Base-by-base conservation (phyloP, 2,329 filamentous ascomycete genomes). In the Scedosporium boydii region DNA sequence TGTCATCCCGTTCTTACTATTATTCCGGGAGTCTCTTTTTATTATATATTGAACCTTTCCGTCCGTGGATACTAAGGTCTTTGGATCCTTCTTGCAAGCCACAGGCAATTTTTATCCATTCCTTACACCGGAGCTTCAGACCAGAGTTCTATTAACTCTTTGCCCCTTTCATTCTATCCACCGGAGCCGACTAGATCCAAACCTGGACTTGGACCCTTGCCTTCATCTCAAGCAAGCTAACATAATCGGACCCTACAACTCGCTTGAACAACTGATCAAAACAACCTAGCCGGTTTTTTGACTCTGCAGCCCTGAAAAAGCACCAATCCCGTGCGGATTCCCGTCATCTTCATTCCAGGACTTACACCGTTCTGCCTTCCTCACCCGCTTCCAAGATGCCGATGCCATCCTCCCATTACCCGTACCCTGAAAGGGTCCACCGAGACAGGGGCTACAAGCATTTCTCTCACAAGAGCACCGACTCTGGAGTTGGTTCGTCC, bases 401-500 rank as follows among this genome's bases (percentile, higher is more conserved):
- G 23, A 23, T 23, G 18, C 29, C 29, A 34, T 23, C 18, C 12
- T 18, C 51, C 12, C 51, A 55, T 21, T 55, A 55, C 21, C 21
- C 48, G 4, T 55, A 55, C 51, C 51, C 51, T 5, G 51, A 55
- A 27, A 55, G 51, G 23, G 23, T 14, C 51, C 51, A 23, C 16
- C 51, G 51, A 18, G 51, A 55, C 18, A 44, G 51, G 60, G 18
- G 60, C 34, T 56, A 56, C 60, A 57, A 53, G 44, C 66, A 67
- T 63, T 64, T 65, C 27, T 64, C 61, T 12, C 63, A 63, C 56
- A 64, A 67, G 63, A 59, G 65, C 41, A 66, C 63, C 60, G 66
- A 68, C 63, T 67, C 66, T 61, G 64, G 66, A 63, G 58, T 67
- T 44, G 66, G 64, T 53, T 67, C 66, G 60, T 64, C 63, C 57